These are phyloP conservation scores for Tylopilus sp. DNA, from an alignment of 768 basidiomycete species.

Conservation along the genomic window DNA sequence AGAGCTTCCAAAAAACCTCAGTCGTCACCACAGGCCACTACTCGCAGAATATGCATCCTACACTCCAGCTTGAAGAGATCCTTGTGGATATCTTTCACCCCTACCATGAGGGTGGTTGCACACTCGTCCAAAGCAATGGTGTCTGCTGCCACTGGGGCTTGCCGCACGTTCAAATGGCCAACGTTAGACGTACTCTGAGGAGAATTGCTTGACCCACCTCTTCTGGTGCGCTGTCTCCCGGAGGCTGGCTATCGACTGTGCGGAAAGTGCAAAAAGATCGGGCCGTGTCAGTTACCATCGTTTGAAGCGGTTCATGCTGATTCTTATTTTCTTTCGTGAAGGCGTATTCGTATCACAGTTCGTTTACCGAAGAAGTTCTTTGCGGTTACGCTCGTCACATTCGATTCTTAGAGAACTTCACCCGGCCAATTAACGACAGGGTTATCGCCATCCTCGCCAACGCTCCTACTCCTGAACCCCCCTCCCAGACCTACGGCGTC, in stretches of 20 bases:
- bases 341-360: too few relatives aligned
- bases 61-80: constrained; percentile 1
- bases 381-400: constrained; percentile 1
- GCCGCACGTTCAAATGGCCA: constrained; percentile 1
- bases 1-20: too few relatives aligned
- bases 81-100: background rate
- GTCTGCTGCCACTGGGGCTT: background rate
- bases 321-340: background rate
- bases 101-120: background rate
- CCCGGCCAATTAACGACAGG: background rate
- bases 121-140: background rate
- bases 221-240: constrained; percentile 2
- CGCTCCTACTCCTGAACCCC: too few relatives aligned
- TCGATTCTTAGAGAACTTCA: background rate
- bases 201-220: constrained; percentile 1
- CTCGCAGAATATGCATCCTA: background rate
- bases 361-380: background rate
- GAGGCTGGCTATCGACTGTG: constrained; percentile 1
- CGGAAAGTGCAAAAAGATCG: too few relatives aligned
- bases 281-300: too few relatives aligned
- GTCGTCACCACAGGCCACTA: too few relatives aligned
- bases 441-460: too few relatives aligned
- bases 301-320: too few relatives aligned
- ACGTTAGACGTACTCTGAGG: constrained; percentile 2
- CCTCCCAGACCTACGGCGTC: too few relatives aligned